Conservation (phyloP, 164 flowering plant genomes). For the Nymphaea thermarum region DNA sequence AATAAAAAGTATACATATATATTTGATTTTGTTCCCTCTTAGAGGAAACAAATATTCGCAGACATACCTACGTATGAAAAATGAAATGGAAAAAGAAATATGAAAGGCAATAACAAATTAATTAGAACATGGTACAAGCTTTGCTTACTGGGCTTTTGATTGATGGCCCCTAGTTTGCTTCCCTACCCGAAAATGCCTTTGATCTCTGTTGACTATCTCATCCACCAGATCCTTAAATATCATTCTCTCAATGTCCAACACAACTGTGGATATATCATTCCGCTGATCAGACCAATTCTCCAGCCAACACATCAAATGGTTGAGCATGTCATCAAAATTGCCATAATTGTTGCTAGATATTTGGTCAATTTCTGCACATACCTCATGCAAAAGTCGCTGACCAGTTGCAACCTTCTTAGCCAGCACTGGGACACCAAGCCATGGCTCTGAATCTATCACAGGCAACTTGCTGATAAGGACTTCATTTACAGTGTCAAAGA, state of each 20-base stretch:
- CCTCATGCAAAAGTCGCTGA: constrained; percentile 37
- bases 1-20: too few species aligned
- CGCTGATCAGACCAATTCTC: constrained; percentile 27
- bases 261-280: constrained; percentile 36
- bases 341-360: too few species aligned
- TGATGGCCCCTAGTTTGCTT: too few species aligned
- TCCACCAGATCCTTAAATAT: constrained; percentile 74
- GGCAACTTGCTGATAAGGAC: constrained; percentile 31
- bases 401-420: constrained; percentile 8
- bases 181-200: constrained; percentile 3
- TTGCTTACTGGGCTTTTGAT: too few species aligned
- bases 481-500: constrained; percentile 72
- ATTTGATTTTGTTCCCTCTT: too few species aligned
- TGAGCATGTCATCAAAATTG: constrained; percentile 22
- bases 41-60: too few species aligned
- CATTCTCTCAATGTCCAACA: constrained; percentile 62
- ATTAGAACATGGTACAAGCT: too few species aligned
- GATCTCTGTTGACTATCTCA: constrained; percentile 48
- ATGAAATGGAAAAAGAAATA: too few species aligned
- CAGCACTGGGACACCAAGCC: constrained; percentile 19
- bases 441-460: constrained; percentile 12
- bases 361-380: constrained; percentile 48
- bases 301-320: constrained; percentile 29
- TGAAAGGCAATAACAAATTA: too few species aligned
- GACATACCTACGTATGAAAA: too few species aligned